Conservation (phyloP, 306 rosid genomes). For the Ormosia emarginata region DNA sequence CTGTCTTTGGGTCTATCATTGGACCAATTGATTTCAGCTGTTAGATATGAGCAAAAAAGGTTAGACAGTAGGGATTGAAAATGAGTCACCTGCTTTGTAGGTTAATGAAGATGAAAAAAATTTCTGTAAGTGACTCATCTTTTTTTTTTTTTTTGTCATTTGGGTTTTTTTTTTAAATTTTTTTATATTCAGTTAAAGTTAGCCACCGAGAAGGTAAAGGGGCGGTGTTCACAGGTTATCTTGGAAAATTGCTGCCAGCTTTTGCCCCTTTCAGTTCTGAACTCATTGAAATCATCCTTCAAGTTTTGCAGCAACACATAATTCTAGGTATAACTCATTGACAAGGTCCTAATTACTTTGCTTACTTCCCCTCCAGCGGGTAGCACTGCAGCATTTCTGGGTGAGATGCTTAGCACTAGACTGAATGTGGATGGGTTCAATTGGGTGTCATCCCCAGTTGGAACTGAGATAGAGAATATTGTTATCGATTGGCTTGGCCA, state of each 20-base stretch:
- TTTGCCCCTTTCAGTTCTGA: constrained; percentile 42
- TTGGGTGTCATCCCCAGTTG: constrained; percentile 65
- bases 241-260: constrained; percentile 25
- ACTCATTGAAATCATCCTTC: constrained; percentile 47
- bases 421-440: constrained; percentile 55
- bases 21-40: no score
- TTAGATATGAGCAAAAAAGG: no score
- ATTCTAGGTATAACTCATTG: constrained; percentile 68
- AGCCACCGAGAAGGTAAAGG: no score
- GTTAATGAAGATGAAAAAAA: no score
- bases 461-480: constrained; percentile 51
- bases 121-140: no score
- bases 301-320: constrained; percentile 32
- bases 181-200: no score
- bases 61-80: no score
- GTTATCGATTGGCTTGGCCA: constrained; percentile 68
- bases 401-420: constrained; percentile 60
- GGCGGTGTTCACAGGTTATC: no score
- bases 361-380: constrained; percentile 57
- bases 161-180: no score
- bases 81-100: no score
- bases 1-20: no score
- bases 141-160: no score
- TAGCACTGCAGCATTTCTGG: constrained; percentile 57
- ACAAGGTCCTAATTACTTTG: constrained; percentile 61